These are phyloP conservation scores for Phytophthora fragariae DNA, from an alignment of 352 stramenopile genomes.

Conservation along the genomic window DNA sequence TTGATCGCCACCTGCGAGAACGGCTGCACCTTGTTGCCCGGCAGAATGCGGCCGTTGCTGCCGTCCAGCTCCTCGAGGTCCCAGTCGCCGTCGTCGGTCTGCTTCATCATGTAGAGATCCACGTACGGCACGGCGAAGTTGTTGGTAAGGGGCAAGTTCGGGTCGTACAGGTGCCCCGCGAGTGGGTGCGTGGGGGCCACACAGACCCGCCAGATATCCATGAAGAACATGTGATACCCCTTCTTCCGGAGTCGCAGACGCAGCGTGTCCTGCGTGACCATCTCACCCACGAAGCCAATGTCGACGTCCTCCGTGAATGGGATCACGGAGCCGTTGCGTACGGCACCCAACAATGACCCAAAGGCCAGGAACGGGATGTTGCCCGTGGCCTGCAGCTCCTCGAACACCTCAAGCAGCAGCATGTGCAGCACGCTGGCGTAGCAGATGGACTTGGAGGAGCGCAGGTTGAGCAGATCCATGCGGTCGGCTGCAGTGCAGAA, in stretches of 20 bases:
- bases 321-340: too few species aligned
- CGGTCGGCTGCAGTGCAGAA: conserved; percentile 54
- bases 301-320: conserved; percentile 50
- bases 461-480: conserved; percentile 46
- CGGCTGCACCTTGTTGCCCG: conserved; percentile 19
- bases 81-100: not conserved
- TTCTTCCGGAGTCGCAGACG: conserved; percentile 31
- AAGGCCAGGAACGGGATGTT: conserved; percentile 23
- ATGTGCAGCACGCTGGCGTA: conserved; percentile 61
- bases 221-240: conserved; percentile 54
- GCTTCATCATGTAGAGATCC: conserved; percentile 36
- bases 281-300: conserved; percentile 36
- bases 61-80: conserved; percentile 25
- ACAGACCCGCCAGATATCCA: conserved; percentile 40
- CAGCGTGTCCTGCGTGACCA: conserved; percentile 10
- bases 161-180: conserved; percentile 39
- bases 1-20: conserved; percentile 34
- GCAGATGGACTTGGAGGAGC: conserved; percentile 43
- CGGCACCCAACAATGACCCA: too few species aligned
- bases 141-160: conserved; percentile 10
- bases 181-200: conserved; percentile 42
- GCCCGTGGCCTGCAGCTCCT: conserved; percentile 39
- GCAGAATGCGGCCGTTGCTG: conserved; percentile 9
- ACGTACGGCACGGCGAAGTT: conserved; percentile 34
- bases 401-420: conserved; percentile 60